These are phyloP conservation scores for Fraxinus pennsylvanica DNA, from an alignment of 257 asterid genomes.

Conservation along the genomic window DNA sequence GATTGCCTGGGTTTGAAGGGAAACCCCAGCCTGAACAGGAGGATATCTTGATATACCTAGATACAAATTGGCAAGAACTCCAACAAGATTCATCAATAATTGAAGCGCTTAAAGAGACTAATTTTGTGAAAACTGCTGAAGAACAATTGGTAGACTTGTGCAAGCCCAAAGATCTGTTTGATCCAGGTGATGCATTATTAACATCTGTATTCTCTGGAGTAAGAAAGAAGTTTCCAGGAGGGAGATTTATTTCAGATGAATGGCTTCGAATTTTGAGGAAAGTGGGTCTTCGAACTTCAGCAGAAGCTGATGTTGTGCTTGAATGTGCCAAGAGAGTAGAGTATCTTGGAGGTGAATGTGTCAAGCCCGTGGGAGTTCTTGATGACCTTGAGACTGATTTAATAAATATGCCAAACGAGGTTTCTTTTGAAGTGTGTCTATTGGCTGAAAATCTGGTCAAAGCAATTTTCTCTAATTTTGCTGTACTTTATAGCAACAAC, in stretches of 20 bases:
- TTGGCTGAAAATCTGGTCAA: conserved; percentile 84
- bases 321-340: conserved; percentile 94
- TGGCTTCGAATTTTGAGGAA: conserved; percentile 86
- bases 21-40: conserved; percentile 77
- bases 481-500: conserved; percentile 82
- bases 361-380: conserved; percentile 47
- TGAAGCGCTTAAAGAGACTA: conserved; percentile 74
- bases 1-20: conserved; percentile 73
- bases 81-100: conserved; percentile 66
- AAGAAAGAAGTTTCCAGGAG: conserved; percentile 82
- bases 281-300: conserved; percentile 78
- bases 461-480: conserved; percentile 76
- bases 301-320: conserved; percentile 77
- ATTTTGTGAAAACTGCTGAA: conserved; percentile 81
- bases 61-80: conserved; percentile 81
- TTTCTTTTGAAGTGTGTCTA: conserved; percentile 80
- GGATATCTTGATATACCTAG: conserved; percentile 80
- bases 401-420: conserved; percentile 61
- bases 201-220: conserved; percentile 78
- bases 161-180: conserved; percentile 76
- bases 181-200: conserved; percentile 81
- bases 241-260: conserved; percentile 80
- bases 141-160: conserved; percentile 54
- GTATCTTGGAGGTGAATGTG: conserved; percentile 78
- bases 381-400: conserved; percentile 60